Base-by-base conservation (phyloP, 441 rosid genomes). In the Pelargonium australe region DNA sequence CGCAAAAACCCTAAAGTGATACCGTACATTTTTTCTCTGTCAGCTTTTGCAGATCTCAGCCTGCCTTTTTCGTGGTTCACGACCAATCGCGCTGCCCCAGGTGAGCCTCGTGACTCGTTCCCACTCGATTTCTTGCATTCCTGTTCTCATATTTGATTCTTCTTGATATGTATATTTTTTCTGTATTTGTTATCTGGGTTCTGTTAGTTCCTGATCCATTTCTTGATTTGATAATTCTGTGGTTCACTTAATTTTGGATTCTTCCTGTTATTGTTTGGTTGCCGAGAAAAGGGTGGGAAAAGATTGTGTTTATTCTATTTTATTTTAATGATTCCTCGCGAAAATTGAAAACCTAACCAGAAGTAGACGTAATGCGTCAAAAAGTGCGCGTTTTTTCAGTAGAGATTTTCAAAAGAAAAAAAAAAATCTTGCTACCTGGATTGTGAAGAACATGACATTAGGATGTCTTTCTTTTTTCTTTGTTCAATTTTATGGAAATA, bases 401-500 rank as follows among this genome's bases (percentile, higher is more conserved):
- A 44, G 49, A 1, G 9, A 1, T 44, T 44, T 44, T 20, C 23
- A 20, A 20, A 20, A n/a, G n/a, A 20, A 20, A 20, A 20, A 20
- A 20, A 20, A 20, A 20, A 20, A 20, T 20, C 23, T 28, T 28
- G 31, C 31, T 28, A 28, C 31, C 31, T 28, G 31, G 31, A 28
- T 44, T 44, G 49, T 9, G 55, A 47, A 47, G 34, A 65, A 55
- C 16, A n/a, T 19, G 66, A 70, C 23, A 55, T 44, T 73, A 67
- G 69, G 51, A 49, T 60, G 14, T 64, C 53, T 11, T 72, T 61
- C 14, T 45, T 47, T 47, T 47, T 1, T 75, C 67, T 72, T 70
- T 68, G 64, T 71, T 70, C 34, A 53, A 70, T 72, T 74, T 71
- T 69, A 53, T 70, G 79, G 75, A 73, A 75, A 73, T 78, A 81